Conservation (phyloP, 352 stramenopile species). For the Peronospora belbahrii region DNA sequence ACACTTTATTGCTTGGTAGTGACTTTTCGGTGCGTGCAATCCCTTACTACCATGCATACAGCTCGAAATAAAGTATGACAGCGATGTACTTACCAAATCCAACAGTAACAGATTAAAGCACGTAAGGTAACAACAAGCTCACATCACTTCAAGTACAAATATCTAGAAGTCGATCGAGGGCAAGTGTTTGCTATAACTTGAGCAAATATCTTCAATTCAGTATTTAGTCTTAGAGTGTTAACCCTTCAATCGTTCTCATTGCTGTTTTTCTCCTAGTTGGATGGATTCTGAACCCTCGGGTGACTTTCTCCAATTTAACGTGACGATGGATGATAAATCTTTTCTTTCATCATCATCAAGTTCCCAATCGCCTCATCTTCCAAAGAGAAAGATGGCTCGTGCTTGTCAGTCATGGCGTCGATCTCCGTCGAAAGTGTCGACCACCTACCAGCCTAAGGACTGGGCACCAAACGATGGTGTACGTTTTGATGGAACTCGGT, state of each 20-base stretch:
- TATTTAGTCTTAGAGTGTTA: neutral
- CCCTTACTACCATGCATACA: no score
- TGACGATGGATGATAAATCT: slow-evolving; percentile 6
- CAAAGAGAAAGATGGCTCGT: neutral
- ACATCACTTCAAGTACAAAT: neutral
- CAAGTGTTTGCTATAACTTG: no score
- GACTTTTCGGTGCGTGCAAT: no score
- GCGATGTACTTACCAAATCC: no score
- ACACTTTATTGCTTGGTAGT: no score
- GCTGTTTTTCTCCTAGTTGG: neutral
- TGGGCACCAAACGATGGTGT: slow-evolving; percentile 25
- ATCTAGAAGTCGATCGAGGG: no score
- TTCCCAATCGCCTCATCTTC: neutral
- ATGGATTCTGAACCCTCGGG: slow-evolving; percentile 1
- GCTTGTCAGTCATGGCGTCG: slow-evolving; percentile 2
- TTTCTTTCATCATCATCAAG: slow-evolving; percentile 2
- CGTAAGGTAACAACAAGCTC: no score
- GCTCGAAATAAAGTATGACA: no score
- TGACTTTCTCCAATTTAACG: slow-evolving; percentile 5
- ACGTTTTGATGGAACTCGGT: slow-evolving; percentile 12
- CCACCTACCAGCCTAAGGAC: slow-evolving; percentile 22
- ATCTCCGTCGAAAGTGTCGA: slow-evolving; percentile 13
- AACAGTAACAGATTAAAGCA: no score
- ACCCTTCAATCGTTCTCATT: neutral
- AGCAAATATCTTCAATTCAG: neutral